Evolutionary conservation across 805 yeast species (phyloP), one percentile per base, ranked within the genome.

Genomic region (Cyberlindnera maritima): DNA sequence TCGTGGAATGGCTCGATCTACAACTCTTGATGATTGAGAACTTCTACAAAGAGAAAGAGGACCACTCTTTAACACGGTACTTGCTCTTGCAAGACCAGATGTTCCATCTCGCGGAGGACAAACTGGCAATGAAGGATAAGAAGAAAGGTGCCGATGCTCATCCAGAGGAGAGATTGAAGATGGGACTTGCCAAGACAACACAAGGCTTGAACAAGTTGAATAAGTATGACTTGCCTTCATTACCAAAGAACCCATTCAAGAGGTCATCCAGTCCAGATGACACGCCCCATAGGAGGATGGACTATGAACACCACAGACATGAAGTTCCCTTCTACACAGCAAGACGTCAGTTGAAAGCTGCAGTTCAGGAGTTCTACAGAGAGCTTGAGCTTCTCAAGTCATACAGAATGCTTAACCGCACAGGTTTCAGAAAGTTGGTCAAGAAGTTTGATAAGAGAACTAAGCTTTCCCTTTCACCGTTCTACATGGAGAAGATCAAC

Each of bases 371-470:
- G 59, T 83, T 77, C 54, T 89, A 88, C 63, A 74, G 92, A 48
- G 78, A 86, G 9, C 68, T 89, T 51, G 87, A 86, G 49, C 72
- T 88, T 31, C 66, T 87, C 41, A 79, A 79, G 53, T 83, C 88
- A 0, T 94, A 82, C 63, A 74, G 88, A 54, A 71, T 83, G 40
- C 65, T 91, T 56, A 94, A 94, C 65, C 74, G 90, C 26, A 90
- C 96, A 0, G 99, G 95, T 0, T 81, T 91, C 58, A 77, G 96
- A 43, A 94, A 94, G 59, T 82, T 94, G 58, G 74, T 89, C 48
- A 94, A 94, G 61, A 94, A 94, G 64, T 91, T 80, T 62, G 99
- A 94, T 66, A 94, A 94, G 59, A 74, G 83, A 4, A 74, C 83
- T 2, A 61, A 69, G 12, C 69, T 78, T 10, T 55, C 69, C 1